Conservation (phyloP, 225 moss, liverwort and hornwort species). For the Polytrichum commune region DNA sequence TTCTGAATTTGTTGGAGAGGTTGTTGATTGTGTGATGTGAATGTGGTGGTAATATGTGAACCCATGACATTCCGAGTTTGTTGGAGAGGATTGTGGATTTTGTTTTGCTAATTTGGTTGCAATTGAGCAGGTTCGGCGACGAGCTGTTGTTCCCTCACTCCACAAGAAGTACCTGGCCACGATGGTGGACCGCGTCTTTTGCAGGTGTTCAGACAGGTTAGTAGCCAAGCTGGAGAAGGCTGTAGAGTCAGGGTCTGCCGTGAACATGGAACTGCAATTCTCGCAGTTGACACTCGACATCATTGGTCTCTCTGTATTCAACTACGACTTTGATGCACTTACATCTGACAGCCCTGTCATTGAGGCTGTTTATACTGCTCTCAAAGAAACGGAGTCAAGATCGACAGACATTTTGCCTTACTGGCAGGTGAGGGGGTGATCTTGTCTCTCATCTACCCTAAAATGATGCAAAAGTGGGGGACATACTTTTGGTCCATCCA, state of each 20-base stretch:
- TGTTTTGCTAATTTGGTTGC: neutral
- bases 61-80: no score
- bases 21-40: no score
- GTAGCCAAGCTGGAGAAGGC: slow-evolving; percentile 60
- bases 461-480: neutral
- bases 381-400: slow-evolving; percentile 94
- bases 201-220: slow-evolving; percentile 81
- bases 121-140: slow-evolving; percentile 65
- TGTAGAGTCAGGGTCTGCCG: slow-evolving; percentile 48
- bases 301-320: slow-evolving; percentile 95
- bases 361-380: slow-evolving; percentile 93
- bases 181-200: slow-evolving; percentile 96
- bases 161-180: slow-evolving; percentile 78
- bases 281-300: slow-evolving; percentile 94
- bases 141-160: slow-evolving; percentile 83
- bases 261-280: slow-evolving; percentile 92
- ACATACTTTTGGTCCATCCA: no score
- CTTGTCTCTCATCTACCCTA: no score
- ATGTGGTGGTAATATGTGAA: no score
- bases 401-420: slow-evolving; percentile 96
- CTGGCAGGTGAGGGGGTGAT: slow-evolving; percentile 61
- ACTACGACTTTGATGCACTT: slow-evolving; percentile 86
- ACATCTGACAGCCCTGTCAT: slow-evolving; percentile 91
- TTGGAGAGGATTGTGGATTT: neutral
- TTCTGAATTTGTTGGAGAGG: no score